Base-by-base conservation (phyloP, 305 asterid genomes). In the Solanum chacoense region DNA sequence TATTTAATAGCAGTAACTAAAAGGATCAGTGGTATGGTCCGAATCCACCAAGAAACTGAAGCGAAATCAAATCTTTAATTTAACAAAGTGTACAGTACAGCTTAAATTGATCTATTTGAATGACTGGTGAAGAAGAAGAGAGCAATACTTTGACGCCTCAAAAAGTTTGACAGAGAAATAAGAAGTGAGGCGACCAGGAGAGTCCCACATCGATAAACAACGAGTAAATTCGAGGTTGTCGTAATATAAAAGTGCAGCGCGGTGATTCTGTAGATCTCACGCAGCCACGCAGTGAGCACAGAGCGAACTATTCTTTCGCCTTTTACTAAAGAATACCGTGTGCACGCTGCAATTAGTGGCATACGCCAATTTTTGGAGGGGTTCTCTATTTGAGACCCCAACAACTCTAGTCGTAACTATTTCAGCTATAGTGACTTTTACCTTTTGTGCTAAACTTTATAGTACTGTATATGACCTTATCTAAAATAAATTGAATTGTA, bases 261-360 rank as follows among this genome's bases (percentile, higher is more conserved):
- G 4, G 67, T 55, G 4, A 1, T 1, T 0, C 0, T 0, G 8
- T 0, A 5, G 0, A 5, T 4, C 31, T n/a, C 72, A 92, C 74
- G 91, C 89, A 91, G 91, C 89, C 88, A 88, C 32, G 92, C 89
- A 65, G 86, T 91, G 94, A 85, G 91, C 93, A 91, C 95, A 92
- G 0, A 93, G 95, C 92, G 92, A 93, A 93, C 93, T 93, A 94
- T 93, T 95, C 98, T 94, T 93, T 95, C 92, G 95, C 95, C 94
- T 94, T 95, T 93, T 94, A 95, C 96, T 95, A 93, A 93, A 94
- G 95, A 94, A 93, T 94, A 93, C 91, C 91, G 95, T 93, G 94
- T 93, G 92, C 11, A 13, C 90, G 2, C 4, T 77, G 32, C 3
- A 77, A 3, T 0, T 3, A 36, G 32, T 76, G 45, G 45, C 45